phyloP scores from a whole-genome alignment of 371 early-diverging fungal species.

The Haplosporangium sp. region DNA sequence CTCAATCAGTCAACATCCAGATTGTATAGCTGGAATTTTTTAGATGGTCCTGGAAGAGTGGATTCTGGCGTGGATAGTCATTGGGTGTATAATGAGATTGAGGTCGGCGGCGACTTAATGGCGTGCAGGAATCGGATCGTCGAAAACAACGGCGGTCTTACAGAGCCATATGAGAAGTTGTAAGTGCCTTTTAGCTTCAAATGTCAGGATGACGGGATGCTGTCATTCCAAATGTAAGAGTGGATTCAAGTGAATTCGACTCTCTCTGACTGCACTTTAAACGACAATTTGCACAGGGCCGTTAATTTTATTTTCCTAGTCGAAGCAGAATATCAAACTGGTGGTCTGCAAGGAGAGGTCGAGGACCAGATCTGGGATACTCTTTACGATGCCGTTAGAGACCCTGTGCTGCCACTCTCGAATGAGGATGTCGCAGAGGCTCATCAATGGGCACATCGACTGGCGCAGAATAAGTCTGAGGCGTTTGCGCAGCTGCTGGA shows the following conservation, averaged over 20 bases:
- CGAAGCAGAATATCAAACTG: slow-evolving; percentile 28
- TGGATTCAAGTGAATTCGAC: neutral
- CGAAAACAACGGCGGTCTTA: slow-evolving; percentile 32
- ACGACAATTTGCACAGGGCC: neutral
- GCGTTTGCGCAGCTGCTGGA: slow-evolving; percentile 19
- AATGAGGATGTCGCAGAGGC: slow-evolving; percentile 16
- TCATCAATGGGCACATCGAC: slow-evolving; percentile 23
- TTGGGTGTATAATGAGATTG: slow-evolving; percentile 8
- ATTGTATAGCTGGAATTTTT: slow-evolving; percentile 8
- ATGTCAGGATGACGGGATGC: neutral
- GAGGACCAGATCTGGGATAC: slow-evolving; percentile 26
- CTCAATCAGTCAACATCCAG: slow-evolving; percentile 11
- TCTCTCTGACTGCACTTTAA: slow-evolving; percentile 7
- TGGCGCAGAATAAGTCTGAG: slow-evolving; percentile 12
- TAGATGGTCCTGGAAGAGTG: slow-evolving; percentile 23
- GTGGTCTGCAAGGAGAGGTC: slow-evolving; percentile 27
- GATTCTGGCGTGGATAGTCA: slow-evolving; percentile 15
- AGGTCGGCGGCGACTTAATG: slow-evolving; percentile 24
- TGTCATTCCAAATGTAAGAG: slow-evolving; percentile 1
- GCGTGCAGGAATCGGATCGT: slow-evolving; percentile 15
- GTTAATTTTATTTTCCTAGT: slow-evolving; percentile 26
- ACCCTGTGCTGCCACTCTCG: slow-evolving; percentile 21
- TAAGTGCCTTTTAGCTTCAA: slow-evolving; percentile 9
- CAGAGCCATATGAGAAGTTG: slow-evolving; percentile 21
- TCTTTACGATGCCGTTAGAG: slow-evolving; percentile 16